Conservation (phyloP, 2,329 filamentous ascomycete genomes). For the Nemania sp. region DNA sequence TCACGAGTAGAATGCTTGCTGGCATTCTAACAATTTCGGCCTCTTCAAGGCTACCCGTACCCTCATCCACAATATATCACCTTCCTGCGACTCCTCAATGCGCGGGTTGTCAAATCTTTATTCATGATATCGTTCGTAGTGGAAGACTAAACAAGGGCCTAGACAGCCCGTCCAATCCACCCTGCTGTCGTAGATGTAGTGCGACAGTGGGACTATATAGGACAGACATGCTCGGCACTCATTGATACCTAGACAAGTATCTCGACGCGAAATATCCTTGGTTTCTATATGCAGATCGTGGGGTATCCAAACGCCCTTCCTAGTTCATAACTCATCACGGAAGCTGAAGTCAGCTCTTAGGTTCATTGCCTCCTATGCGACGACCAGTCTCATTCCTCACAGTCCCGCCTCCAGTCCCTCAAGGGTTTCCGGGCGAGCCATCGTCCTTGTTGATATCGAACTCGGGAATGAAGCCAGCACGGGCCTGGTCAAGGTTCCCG, state of each 20-base stretch:
- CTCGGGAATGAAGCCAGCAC: constrained; percentile 58
- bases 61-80: constrained; percentile 65
- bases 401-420: background rate
- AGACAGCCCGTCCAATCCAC: constrained; percentile 72
- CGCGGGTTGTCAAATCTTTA: constrained; percentile 60
- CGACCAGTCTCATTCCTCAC: background rate
- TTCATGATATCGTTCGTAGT: constrained; percentile 56
- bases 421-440: constrained; percentile 37
- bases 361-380: background rate
- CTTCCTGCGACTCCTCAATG: constrained; percentile 61
- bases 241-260: background rate
- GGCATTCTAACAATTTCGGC: background rate
- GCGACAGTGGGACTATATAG: constrained; percentile 66
- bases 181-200: constrained; percentile 62
- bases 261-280: background rate
- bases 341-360: background rate
- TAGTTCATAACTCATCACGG: background rate
- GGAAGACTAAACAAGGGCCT: constrained; percentile 67
- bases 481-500: constrained; percentile 32
- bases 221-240: constrained; percentile 54
- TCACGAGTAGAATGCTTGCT: background rate
- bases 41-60: constrained; percentile 11
- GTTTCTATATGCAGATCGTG: background rate
- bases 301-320: constrained; percentile 4
- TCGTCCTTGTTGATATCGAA: constrained; percentile 56